Percentiles rank a stretch among this genome's conserved stretches.
Evolutionary conservation across 1,139 yeast species (phyloP).

Genomic region (Pichia sp.): DNA sequence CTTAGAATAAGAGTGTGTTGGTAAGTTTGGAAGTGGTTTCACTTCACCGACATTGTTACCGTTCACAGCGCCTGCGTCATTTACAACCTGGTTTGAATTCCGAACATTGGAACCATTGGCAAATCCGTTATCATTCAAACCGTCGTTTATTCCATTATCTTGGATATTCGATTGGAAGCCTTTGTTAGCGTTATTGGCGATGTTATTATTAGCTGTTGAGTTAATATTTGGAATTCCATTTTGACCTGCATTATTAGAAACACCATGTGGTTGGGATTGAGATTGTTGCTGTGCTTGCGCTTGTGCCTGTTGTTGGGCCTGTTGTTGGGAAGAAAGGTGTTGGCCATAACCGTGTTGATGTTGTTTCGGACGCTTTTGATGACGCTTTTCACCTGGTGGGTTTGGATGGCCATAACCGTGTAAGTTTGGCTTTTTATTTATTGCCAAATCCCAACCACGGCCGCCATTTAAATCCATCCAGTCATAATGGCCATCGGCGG

Average conservation of each 20-base stretch:
- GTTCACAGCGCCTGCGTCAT: neutral
- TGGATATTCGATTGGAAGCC: neutral
- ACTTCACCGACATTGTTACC: constrained; percentile 16
- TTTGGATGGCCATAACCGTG: constrained; percentile 78
- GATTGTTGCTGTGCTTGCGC: constrained; percentile 7
- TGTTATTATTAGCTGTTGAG: constrained; percentile 3
- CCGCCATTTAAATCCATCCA: constrained; percentile 84
- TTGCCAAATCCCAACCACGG: constrained; percentile 76
- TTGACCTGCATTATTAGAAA: constrained; percentile 10
- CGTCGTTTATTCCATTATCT: neutral
- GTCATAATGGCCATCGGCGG: constrained; percentile 67
- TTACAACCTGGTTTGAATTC: constrained; percentile 6
- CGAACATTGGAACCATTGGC: neutral
- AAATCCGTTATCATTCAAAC: constrained; percentile 1
- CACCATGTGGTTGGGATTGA: constrained; percentile 9
- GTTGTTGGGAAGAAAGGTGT: constrained; percentile 13
- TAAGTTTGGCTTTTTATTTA: constrained; percentile 72
- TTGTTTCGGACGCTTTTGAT: constrained; percentile 36
- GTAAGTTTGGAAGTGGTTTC: constrained; percentile 32
- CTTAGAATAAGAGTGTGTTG: constrained; percentile 18
- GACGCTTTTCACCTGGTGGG: constrained; percentile 56
- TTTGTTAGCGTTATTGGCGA: neutral
- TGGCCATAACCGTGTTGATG: constrained; percentile 9
- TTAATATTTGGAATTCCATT: constrained; percentile 9
- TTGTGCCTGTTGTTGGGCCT: constrained; percentile 18